Base-by-base conservation (phyloP, 164 flowering plant genomes). In the Hamamelis virginiana region DNA sequence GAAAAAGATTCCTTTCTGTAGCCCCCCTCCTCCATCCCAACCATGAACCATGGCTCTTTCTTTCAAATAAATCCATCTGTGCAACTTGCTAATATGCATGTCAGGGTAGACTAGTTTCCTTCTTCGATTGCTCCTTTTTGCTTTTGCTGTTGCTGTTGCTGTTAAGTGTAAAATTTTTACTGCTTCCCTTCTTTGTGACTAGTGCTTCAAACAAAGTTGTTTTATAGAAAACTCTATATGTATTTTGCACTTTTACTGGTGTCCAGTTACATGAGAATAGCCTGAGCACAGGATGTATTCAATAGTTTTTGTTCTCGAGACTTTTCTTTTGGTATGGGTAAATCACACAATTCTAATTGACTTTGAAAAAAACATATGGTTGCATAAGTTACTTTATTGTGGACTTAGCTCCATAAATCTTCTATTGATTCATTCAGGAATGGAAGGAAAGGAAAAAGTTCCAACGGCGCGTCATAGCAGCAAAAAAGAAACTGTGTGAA, bases 361-460 rank as follows among this genome's bases (percentile, higher is more conserved):
- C 41, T 33, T 33, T 33, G 41, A 33, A 2, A 33, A 2, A 6
- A 33, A 33, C 41, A 33, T 33, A 33, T 2, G 41, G 41, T 2
- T 33, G 41, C 41, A 33, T 33, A 33, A 33, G 41, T 33, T 33
- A 6, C 41, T 33, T 2, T 33, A 33, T 33, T 9, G 26, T 66
- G 23, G 26, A 43, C 43, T 56, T 61, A 16, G 52, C 57, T 53
- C 8, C 13, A 26, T 52, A 25, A 46, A 22, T 59, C 18, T 50
- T 48, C 66, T 64, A 41, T 56, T 50, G 27, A 41, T 22, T 57
- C 43, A 68, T 72, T 62, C 83, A 94, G 98, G 97, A 89, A 69
- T 94, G 98, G 98, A 89, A 84, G 75, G 86, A 94, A 69, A 85
- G 89, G 67, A 91, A 84, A 75, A 91, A 83, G 78, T 76, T 81